Evolutionary conservation across 495 filamentous ascomycete genomes (phyloP).

Genomic region (Penicillium pulvis): DNA sequence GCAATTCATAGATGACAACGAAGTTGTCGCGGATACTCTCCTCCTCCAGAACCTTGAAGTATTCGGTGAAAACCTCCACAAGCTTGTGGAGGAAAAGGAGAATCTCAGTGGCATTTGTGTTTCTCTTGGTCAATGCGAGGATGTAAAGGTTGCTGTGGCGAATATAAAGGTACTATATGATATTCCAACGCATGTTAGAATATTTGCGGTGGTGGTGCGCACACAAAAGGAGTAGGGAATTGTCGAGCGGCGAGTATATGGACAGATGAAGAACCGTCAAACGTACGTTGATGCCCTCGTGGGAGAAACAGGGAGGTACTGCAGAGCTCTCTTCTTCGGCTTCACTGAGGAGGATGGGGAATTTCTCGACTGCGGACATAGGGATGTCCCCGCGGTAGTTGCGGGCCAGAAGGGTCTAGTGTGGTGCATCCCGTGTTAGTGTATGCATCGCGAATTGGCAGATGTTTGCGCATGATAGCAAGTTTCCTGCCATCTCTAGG

Average conservation of each 20-base stretch:
- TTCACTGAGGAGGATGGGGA: conserved; percentile 94
- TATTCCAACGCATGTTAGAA: conserved; percentile 17
- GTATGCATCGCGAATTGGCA: conserved; percentile 1
- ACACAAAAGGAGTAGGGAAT: conserved; percentile 22
- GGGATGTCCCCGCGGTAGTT: conserved; percentile 99
- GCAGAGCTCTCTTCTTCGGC: conserved; percentile 99
- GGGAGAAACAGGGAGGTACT: conserved; percentile 96
- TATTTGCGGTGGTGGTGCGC: conserved; percentile 8
- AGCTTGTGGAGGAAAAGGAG: conserved; percentile 97
- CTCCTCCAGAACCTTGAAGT: conserved; percentile 99
- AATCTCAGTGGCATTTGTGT: conserved; percentile 98
- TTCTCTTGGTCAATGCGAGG: conserved; percentile 96
- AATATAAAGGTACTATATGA: conserved; percentile 92
- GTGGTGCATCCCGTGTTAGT: not conserved
- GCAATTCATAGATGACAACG: conserved; percentile 97
- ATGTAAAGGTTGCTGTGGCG: conserved; percentile 99
- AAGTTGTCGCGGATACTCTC: conserved; percentile 99
- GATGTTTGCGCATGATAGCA: not conserved
- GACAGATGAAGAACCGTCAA: conserved; percentile 4
- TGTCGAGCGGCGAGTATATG: conserved; percentile 7
- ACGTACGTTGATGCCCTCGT: conserved; percentile 96
- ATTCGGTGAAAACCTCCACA: conserved; percentile 99
- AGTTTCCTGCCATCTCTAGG: not conserved
- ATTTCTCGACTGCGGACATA: conserved; percentile 99
- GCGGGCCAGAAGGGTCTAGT: conserved; percentile 91